Evolutionary conservation across 441 rosid genomes (phyloP).

Genomic region (Erysimum cheiri): DNA sequence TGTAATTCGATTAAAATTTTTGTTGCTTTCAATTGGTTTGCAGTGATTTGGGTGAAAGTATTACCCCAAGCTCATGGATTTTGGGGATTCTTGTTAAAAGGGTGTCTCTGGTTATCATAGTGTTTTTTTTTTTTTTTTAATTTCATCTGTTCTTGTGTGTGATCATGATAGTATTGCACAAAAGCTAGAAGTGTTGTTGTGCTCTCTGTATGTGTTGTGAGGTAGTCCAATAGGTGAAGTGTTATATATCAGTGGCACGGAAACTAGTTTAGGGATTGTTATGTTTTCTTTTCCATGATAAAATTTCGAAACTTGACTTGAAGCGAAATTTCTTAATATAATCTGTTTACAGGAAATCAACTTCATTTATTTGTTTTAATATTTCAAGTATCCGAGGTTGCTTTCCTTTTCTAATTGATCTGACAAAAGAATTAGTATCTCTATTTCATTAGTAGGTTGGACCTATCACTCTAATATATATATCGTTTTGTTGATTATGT

Average conservation of each 20-base stretch:
- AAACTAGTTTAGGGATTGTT: neutral
- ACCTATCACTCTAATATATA: neutral
- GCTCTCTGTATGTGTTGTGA: conserved; percentile 2
- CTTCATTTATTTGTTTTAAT: neutral
- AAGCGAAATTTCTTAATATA: too few relatives aligned
- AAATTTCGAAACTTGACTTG: too few relatives aligned
- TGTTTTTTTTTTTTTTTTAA: conserved; percentile 17
- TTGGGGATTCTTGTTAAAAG: conserved; percentile 7
- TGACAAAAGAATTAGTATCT: neutral
- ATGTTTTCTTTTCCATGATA: neutral
- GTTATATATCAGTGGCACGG: neutral
- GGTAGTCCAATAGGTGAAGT: neutral
- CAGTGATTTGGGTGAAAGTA: conserved; percentile 1
- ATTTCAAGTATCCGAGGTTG: neutral
- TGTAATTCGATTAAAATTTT: neutral
- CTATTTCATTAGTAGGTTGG: conserved; percentile 20
- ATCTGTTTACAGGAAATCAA: neutral
- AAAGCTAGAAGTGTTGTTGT: neutral
- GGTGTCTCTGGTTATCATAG: neutral
- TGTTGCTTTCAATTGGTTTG: conserved; percentile 11
- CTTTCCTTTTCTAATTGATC: neutral
- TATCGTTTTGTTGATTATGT: conserved; percentile 19
- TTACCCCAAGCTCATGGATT: conserved; percentile 12
- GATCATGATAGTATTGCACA: neutral
- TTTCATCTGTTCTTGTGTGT: conserved; percentile 23